These are phyloP conservation scores for Neurospora sp. DNA, from an alignment of 2,329 filamentous ascomycete genomes.

Conservation along the genomic window DNA sequence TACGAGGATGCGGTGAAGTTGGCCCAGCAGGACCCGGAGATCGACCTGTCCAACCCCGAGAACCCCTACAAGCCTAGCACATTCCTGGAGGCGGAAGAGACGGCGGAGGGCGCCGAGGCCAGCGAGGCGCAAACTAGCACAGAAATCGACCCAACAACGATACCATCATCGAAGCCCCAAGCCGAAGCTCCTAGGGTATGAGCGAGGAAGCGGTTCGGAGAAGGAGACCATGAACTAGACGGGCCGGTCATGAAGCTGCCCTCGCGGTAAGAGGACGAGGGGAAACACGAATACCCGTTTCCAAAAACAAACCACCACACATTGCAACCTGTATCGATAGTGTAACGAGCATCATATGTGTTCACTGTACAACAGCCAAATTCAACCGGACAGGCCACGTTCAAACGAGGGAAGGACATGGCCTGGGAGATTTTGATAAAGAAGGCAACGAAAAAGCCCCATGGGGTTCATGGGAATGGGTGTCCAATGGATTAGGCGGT, in stretches of 20 bases:
- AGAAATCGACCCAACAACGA: constrained; percentile 9
- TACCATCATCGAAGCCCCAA: constrained; percentile 9
- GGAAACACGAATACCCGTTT: not conserved
- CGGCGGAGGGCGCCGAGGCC: constrained; percentile 26
- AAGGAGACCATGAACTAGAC: not conserved
- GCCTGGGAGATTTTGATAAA: not conserved
- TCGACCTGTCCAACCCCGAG: constrained; percentile 45
- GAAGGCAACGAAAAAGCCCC: not conserved
- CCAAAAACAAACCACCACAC: not conserved
- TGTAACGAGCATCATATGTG: constrained; percentile 1
- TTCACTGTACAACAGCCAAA: not conserved
- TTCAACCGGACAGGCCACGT: not conserved
- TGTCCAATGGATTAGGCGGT: not conserved
- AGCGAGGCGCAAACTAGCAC: constrained; percentile 2
- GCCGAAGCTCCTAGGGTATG: constrained; percentile 14
- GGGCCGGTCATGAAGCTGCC: not conserved
- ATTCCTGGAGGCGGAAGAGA: constrained; percentile 26
- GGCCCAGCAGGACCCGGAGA: constrained; percentile 56
- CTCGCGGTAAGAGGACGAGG: not conserved
- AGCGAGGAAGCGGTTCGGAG: not conserved
- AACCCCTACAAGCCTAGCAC: constrained; percentile 39
- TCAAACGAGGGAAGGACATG: not conserved
- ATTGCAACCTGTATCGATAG: constrained; percentile 1
- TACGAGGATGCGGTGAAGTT: constrained; percentile 69
- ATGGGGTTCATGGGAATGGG: not conserved